Conservation (phyloP, 768 basidiomycete genomes). For the Chalciporus sphaerocephalus region DNA sequence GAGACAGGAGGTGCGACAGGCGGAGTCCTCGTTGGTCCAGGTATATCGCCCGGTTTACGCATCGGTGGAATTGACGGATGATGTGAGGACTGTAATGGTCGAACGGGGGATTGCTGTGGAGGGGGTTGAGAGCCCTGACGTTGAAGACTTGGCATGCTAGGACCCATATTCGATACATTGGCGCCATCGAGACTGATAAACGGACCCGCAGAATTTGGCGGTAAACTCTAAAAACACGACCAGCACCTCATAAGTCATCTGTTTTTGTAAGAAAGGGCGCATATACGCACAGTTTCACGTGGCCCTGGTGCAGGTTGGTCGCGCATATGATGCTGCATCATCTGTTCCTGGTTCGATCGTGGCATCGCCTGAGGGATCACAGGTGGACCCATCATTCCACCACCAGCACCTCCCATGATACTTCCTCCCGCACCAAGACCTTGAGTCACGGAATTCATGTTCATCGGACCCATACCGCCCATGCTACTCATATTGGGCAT, state of each 20-base stretch:
- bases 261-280: background rate
- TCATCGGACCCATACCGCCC: constrained; percentile 20
- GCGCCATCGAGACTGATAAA: constrained; percentile 23
- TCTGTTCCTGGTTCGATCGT: constrained; percentile 20
- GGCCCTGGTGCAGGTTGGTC: constrained; percentile 21
- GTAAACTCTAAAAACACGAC: constrained; percentile 17
- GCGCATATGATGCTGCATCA: constrained; percentile 27
- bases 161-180: constrained; percentile 5
- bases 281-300: constrained; percentile 23
- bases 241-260: constrained; percentile 5
- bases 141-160: constrained; percentile 9
- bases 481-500: constrained; percentile 16
- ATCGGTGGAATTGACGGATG: constrained; percentile 20
- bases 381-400: constrained; percentile 40
- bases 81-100: constrained; percentile 16
- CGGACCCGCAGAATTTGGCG: constrained; percentile 16
- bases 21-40: constrained; percentile 8
- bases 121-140: constrained; percentile 27
- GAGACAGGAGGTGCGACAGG: constrained; percentile 24
- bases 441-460: constrained; percentile 14
- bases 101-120: constrained; percentile 25
- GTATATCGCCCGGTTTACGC: constrained; percentile 20
- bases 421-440: constrained; percentile 20
- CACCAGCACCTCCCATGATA: constrained; percentile 28
- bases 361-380: constrained; percentile 28